A percentile compares a stretch with the other conserved stretches of the same genome.
Evolutionary conservation across 2,329 filamentous ascomycete genomes (phyloP).

Genomic region (Botrytis deweyae): DNA sequence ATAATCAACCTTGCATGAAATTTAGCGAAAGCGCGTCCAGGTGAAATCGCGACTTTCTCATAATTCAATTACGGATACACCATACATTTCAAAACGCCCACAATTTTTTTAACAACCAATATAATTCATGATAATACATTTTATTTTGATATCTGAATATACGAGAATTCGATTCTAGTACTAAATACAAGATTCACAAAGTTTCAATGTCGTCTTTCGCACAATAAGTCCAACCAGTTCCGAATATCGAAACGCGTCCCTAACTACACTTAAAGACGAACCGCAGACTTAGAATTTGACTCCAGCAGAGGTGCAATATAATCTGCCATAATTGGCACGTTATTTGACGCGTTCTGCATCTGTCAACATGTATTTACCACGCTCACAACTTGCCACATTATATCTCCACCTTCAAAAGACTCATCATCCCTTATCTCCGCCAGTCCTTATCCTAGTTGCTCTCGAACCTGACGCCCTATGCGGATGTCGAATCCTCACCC

Average conservation of each 20-base stretch:
- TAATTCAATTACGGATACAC: slow-evolving; percentile 1
- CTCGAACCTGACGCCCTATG: slow-evolving; percentile 95
- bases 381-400: slow-evolving; percentile 82
- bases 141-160: background rate
- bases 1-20: slow-evolving; percentile 16
- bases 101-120: background rate
- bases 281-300: background rate
- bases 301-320: background rate
- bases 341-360: slow-evolving; percentile 23
- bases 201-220: slow-evolving; percentile 4
- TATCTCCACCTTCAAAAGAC: slow-evolving; percentile 86
- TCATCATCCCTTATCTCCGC: slow-evolving; percentile 85
- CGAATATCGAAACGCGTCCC: slow-evolving; percentile 6
- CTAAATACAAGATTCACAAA: background rate
- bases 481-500: slow-evolving; percentile 89
- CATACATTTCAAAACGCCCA: background rate
- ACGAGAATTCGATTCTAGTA: background rate
- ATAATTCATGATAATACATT: background rate
- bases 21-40: slow-evolving; percentile 19
- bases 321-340: slow-evolving; percentile 22
- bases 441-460: slow-evolving; percentile 86
- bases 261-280: background rate
- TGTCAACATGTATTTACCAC: slow-evolving; percentile 83
- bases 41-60: slow-evolving; percentile 19
- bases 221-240: slow-evolving; percentile 1